Conservation (phyloP, 2,329 filamentous ascomycete species). For the Epichloe elymi region DNA sequence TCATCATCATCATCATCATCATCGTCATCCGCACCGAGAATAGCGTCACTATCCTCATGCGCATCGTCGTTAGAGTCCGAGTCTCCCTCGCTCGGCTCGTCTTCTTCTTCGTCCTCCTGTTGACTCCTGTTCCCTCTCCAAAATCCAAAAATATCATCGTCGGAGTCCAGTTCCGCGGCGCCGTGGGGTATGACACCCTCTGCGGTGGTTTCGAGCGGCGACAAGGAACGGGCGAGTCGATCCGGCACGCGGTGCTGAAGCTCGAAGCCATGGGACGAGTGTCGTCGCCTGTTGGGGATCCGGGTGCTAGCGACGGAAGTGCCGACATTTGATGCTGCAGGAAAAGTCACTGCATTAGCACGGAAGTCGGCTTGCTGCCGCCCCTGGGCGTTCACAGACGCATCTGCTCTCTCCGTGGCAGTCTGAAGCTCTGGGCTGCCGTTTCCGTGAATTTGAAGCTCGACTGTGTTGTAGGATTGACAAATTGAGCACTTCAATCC, state of each 20-base stretch:
- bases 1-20: conserved; percentile 29
- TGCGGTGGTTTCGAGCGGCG: conserved; percentile 20
- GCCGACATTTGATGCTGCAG: neutral
- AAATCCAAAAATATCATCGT: conserved; percentile 44
- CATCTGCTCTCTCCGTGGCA: conserved; percentile 12
- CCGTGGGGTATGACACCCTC: conserved; percentile 15
- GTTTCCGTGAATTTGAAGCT: conserved; percentile 45
- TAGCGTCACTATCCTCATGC: conserved; percentile 31
- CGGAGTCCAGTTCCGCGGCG: conserved; percentile 31
- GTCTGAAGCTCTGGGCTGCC: conserved; percentile 16
- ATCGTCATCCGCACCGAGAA: conserved; percentile 29
- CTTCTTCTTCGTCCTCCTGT: conserved; percentile 31
- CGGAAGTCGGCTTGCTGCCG: conserved; percentile 2
- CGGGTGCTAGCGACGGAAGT: conserved; percentile 2
- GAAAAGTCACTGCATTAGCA: neutral
- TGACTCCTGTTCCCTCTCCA: conserved; percentile 31
- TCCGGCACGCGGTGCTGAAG: conserved; percentile 22
- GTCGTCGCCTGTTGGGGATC: conserved; percentile 21
- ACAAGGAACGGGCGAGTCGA: conserved; percentile 31
- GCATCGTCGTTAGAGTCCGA: conserved; percentile 33
- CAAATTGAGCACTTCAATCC: conserved; percentile 77
- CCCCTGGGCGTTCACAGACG: conserved; percentile 1
- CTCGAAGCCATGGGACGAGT: conserved; percentile 26
- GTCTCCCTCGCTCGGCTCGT: conserved; percentile 29
- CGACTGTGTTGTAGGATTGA: conserved; percentile 55